Evolutionary conservation across 2,329 filamentous ascomycete species (phyloP).

Genomic region (Emergomyces pasteurianus): DNA sequence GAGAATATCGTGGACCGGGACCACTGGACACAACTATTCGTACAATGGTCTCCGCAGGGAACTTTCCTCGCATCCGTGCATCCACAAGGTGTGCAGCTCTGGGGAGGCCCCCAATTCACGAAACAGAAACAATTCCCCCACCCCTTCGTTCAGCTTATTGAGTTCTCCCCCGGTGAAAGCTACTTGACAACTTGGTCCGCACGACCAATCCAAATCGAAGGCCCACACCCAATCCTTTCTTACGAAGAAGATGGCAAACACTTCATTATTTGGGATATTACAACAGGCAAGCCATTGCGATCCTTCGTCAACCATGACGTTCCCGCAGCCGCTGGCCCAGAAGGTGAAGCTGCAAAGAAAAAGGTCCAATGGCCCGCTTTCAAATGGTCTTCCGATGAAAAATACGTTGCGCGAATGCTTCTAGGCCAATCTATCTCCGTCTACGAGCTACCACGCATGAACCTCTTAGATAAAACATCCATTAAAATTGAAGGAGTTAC

Average conservation of each 20-base stretch:
- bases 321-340: constrained; percentile 45
- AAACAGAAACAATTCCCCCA: constrained; percentile 89
- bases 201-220: constrained; percentile 81
- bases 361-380: constrained; percentile 98
- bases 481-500: constrained; percentile 95
- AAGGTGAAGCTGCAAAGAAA: constrained; percentile 61
- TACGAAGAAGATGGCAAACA: constrained; percentile 97
- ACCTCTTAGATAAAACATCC: constrained; percentile 74
- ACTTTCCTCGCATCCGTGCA: constrained; percentile 93
- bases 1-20: constrained; percentile 83
- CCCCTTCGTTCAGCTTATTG: constrained; percentile 87
- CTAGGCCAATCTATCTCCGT: constrained; percentile 81
- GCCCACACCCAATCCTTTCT: constrained; percentile 70
- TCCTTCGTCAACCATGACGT: constrained; percentile 88
- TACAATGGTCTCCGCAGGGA: constrained; percentile 93
- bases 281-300: constrained; percentile 75
- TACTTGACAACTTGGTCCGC: constrained; percentile 97
- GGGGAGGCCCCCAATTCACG: constrained; percentile 83
- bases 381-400: constrained; percentile 98
- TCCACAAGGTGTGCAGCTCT: constrained; percentile 90
- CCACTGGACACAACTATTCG: constrained; percentile 96
- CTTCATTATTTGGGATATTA: constrained; percentile 97
- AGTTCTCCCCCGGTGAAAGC: constrained; percentile 86
- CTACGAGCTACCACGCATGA: constrained; percentile 83
- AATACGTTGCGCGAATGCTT: constrained; percentile 86